A percentile compares a stretch with the other conserved stretches of the same genome.
Conservation (phyloP, 305 asterid genomes). For the Plantago coronopus region DNA sequence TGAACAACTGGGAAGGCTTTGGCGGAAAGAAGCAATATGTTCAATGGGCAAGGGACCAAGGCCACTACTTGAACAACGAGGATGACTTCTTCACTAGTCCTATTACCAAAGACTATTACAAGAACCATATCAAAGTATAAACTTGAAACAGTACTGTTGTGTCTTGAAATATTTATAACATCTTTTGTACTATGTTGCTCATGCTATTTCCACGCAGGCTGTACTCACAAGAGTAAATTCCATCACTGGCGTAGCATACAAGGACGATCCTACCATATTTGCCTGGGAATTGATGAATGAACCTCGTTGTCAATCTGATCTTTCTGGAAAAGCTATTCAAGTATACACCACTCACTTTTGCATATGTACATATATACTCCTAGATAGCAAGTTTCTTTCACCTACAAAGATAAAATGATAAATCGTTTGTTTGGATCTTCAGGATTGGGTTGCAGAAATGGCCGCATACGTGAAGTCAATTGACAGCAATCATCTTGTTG, state of each 20-base stretch:
- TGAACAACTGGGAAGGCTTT: slow-evolving; percentile 10
- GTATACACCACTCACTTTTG: no score
- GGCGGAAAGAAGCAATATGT: slow-evolving; percentile 13
- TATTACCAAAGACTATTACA: slow-evolving; percentile 1
- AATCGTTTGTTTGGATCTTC: neutral
- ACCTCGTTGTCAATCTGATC: slow-evolving; percentile 6
- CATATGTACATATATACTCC: no score
- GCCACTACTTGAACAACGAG: slow-evolving; percentile 6
- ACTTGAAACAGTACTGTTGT: neutral
- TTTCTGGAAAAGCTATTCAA: slow-evolving; percentile 2
- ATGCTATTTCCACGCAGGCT: neutral
- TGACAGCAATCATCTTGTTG: slow-evolving; percentile 5
- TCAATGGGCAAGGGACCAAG: slow-evolving; percentile 12
- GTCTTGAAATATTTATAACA: neutral
- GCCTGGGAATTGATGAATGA: slow-evolving; percentile 8
- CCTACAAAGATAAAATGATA: no score
- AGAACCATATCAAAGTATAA: slow-evolving; percentile 11
- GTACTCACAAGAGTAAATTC: neutral
- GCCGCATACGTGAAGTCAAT: slow-evolving; percentile 3
- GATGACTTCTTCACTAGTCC: slow-evolving; percentile 4
- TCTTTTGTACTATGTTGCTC: neutral
- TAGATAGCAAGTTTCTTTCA: no score
- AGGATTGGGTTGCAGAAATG: slow-evolving; percentile 8
- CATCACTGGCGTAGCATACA: slow-evolving; percentile 6
- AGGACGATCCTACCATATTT: slow-evolving; percentile 4